Percentiles rank a stretch among this genome's conserved stretches.
These are phyloP conservation scores for Candida anutae DNA, from an alignment of 1,139 yeast genomes.

Conservation along the genomic window DNA sequence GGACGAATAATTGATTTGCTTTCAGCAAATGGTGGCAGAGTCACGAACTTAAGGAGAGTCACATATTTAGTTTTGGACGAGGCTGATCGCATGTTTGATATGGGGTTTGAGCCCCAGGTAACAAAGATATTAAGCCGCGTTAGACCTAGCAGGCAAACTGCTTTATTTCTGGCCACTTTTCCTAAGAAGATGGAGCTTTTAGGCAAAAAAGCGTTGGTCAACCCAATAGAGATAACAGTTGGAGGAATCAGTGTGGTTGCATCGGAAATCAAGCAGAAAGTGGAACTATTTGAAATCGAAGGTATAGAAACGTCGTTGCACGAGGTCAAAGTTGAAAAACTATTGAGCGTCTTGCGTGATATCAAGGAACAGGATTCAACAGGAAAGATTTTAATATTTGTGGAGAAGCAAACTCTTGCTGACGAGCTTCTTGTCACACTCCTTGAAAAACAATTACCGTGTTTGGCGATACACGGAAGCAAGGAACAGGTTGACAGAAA, in stretches of 20 bases:
- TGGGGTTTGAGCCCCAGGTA: slow-evolving; percentile 98
- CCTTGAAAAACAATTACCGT: slow-evolving; percentile 46
- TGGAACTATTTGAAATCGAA: slow-evolving; percentile 45
- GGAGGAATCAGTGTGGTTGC: slow-evolving; percentile 85
- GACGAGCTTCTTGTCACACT: slow-evolving; percentile 60
- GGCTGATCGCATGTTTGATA: slow-evolving; percentile 94
- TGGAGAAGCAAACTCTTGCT: slow-evolving; percentile 78
- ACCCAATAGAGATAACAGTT: slow-evolving; percentile 71
- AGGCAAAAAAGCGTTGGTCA: slow-evolving; percentile 53
- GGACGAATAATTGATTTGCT: slow-evolving; percentile 88
- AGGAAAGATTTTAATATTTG: slow-evolving; percentile 69
- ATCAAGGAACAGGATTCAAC: slow-evolving; percentile 21
- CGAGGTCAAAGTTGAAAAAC: slow-evolving; percentile 40
- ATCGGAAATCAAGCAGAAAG: slow-evolving; percentile 67
- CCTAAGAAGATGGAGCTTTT: slow-evolving; percentile 72
- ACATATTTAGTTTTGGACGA: slow-evolving; percentile 88
- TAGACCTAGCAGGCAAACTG: slow-evolving; percentile 88
- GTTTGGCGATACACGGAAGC: slow-evolving; percentile 84
- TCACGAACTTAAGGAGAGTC: slow-evolving; percentile 59
- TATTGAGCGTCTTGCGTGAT: slow-evolving; percentile 48
- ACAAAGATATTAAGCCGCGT: slow-evolving; percentile 69
- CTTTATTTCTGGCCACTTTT: slow-evolving; percentile 89
- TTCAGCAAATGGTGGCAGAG: slow-evolving; percentile 76
- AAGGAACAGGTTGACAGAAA: slow-evolving; percentile 83
- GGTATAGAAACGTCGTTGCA: slow-evolving; percentile 7